These are phyloP conservation scores for Willaertia magna DNA, from an alignment of 208 protist genomes.

Conservation along the genomic window DNA sequence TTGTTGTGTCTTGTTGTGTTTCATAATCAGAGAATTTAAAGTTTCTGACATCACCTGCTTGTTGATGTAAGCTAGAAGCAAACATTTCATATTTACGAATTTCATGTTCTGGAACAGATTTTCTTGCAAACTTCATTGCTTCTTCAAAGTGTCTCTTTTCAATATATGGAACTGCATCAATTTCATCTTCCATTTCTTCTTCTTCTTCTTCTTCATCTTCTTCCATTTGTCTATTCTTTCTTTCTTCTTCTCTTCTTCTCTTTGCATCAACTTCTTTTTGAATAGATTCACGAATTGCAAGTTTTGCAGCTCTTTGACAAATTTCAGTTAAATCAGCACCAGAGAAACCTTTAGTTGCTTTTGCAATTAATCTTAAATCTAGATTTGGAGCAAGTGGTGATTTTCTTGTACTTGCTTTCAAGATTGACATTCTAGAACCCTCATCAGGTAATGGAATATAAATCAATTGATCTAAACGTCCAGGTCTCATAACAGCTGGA, in stretches of 20 bases:
- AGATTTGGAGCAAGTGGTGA: conserved; percentile 88
- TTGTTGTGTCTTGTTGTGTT: too few relatives aligned
- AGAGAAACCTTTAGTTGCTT: conserved; percentile 92
- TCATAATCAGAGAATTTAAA: conserved; percentile 6
- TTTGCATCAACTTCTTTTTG: conserved; percentile 63
- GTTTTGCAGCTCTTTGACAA: conserved; percentile 69
- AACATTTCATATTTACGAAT: conserved; percentile 80
- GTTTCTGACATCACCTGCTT: background rate
- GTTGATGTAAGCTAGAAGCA: conserved; percentile 58
- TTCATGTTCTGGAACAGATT: conserved; percentile 75
- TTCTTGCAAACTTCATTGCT: conserved; percentile 63
- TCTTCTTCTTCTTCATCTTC: conserved; percentile 54
- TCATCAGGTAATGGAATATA: conserved; percentile 99
- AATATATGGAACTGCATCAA: conserved; percentile 70
- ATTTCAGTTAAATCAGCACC: conserved; percentile 96
- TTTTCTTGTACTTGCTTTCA: conserved; percentile 93
- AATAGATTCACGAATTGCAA: conserved; percentile 77
- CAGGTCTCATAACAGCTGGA: conserved; percentile 96
- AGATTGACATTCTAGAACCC: conserved; percentile 81
- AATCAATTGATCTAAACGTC: conserved; percentile 84
- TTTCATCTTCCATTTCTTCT: conserved; percentile 47
- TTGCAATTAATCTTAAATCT: conserved; percentile 85
- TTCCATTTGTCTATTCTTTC: conserved; percentile 42
- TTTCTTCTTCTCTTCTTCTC: conserved; percentile 42
- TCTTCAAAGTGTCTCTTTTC: conserved; percentile 72